These are phyloP conservation scores for Ascosphaera aggregata DNA, from an alignment of 2,329 filamentous ascomycete species.

Conservation along the genomic window DNA sequence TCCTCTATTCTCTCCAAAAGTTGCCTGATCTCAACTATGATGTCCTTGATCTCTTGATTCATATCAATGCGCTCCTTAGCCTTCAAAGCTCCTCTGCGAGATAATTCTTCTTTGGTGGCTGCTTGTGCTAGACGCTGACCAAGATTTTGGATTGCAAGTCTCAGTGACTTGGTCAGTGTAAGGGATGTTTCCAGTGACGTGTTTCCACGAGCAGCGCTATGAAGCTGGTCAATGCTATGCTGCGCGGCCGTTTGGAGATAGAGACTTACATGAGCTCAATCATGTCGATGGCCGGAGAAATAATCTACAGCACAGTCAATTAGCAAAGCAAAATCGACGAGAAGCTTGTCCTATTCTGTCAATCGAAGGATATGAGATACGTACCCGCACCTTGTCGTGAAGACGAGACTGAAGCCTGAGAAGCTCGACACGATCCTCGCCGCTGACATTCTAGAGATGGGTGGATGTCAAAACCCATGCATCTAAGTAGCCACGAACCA, in stretches of 20 bases:
- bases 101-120: slow-evolving; percentile 31
- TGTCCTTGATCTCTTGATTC: slow-evolving; percentile 39
- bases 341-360: neutral
- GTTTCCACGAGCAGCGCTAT: slow-evolving; percentile 45
- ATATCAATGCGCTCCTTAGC: slow-evolving; percentile 29
- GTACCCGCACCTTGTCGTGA: slow-evolving; percentile 62
- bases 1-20: slow-evolving; percentile 66
- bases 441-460: slow-evolving; percentile 36
- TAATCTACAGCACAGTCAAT: slow-evolving; percentile 31
- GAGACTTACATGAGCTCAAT: slow-evolving; percentile 57
- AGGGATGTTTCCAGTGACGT: slow-evolving; percentile 69
- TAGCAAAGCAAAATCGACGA: neutral
- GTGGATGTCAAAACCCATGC: slow-evolving; percentile 2
- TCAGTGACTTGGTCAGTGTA: slow-evolving; percentile 56
- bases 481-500: neutral
- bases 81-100: slow-evolving; percentile 12
- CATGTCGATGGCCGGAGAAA: slow-evolving; percentile 77
- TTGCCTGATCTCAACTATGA: slow-evolving; percentile 51
- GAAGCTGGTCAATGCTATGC: slow-evolving; percentile 1
- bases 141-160: slow-evolving; percentile 60
- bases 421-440: slow-evolving; percentile 49
- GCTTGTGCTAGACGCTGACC: slow-evolving; percentile 51
- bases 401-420: slow-evolving; percentile 47
- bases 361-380: slow-evolving; percentile 7
- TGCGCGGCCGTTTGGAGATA: neutral